Evolutionary conservation across 75 land plant genomes (phyloP).

Genomic region (Cupressus sempervirens): DNA sequence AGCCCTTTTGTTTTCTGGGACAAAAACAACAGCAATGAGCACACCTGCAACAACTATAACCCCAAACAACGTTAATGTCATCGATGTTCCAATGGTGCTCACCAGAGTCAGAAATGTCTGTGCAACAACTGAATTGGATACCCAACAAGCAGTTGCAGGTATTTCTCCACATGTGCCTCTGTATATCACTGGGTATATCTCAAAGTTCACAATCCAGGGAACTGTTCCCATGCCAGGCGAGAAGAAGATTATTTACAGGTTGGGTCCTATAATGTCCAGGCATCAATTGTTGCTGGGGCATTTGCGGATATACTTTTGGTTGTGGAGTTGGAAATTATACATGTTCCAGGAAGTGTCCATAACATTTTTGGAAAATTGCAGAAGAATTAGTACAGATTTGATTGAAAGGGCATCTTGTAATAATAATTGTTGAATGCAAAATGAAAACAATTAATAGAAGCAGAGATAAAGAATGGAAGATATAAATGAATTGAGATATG

Average conservation of each 20-base stretch:
- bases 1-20: constrained; percentile 89
- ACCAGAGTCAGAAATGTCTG: constrained; percentile 72
- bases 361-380: background rate
- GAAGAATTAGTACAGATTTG: background rate
- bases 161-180: constrained; percentile 84
- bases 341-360: constrained; percentile 47
- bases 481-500: no score
- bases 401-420: background rate
- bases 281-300: constrained; percentile 79
- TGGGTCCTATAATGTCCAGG: constrained; percentile 55
- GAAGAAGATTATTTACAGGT: constrained; percentile 51
- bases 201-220: constrained; percentile 91
- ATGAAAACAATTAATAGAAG: no score
- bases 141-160: constrained; percentile 82
- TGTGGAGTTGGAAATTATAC: constrained; percentile 26
- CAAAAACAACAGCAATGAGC: constrained; percentile 42
- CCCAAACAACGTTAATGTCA: constrained; percentile 71
- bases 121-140: constrained; percentile 68
- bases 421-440: no score
- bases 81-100: constrained; percentile 53
- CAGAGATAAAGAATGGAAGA: no score
- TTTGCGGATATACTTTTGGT: constrained; percentile 33
- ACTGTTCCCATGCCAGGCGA: constrained; percentile 83
- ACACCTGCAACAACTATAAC: constrained; percentile 40
- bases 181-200: constrained; percentile 79